Evolutionary conservation across 2,329 filamentous ascomycete genomes (phyloP).

Genomic region (Apiospora arundinis): DNA sequence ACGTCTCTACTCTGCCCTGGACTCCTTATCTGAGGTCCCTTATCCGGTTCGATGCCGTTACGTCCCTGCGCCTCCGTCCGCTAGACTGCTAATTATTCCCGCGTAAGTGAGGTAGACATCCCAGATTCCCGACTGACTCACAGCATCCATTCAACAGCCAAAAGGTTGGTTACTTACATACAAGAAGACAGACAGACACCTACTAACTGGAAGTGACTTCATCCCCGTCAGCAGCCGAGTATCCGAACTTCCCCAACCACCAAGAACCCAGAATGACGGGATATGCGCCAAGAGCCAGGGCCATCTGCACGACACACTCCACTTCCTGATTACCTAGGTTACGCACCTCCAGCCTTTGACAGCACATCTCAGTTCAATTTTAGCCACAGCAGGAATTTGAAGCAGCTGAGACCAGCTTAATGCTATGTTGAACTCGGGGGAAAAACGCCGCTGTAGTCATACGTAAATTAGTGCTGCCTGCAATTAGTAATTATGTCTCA

Average conservation of each 20-base stretch:
- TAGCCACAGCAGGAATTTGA: not conserved
- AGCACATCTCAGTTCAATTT: not conserved
- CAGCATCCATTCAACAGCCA: too few species aligned
- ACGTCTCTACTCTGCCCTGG: not conserved
- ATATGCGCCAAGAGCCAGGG: conserved; percentile 8
- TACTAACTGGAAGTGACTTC: not conserved
- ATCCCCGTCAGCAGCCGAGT: not conserved
- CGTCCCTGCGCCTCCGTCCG: not conserved
- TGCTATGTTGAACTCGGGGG: not conserved
- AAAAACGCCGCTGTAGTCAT: not conserved
- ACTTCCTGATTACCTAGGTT: not conserved
- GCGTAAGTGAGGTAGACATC: not conserved
- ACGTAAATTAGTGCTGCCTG: not conserved
- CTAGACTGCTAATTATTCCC: not conserved
- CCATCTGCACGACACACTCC: not conserved
- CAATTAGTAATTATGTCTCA: not conserved
- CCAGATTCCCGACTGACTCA: not conserved
- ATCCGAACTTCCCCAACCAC: not conserved
- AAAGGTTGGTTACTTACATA: conserved; percentile 1
- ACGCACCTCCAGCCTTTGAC: not conserved
- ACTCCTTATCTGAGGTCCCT: not conserved
- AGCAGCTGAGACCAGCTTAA: not conserved
- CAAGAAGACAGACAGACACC: not conserved
- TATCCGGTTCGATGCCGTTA: not conserved
- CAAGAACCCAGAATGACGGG: not conserved